Conservation (phyloP, 2,329 filamentous ascomycete species). For the Pseudogymnoascus sp. region DNA sequence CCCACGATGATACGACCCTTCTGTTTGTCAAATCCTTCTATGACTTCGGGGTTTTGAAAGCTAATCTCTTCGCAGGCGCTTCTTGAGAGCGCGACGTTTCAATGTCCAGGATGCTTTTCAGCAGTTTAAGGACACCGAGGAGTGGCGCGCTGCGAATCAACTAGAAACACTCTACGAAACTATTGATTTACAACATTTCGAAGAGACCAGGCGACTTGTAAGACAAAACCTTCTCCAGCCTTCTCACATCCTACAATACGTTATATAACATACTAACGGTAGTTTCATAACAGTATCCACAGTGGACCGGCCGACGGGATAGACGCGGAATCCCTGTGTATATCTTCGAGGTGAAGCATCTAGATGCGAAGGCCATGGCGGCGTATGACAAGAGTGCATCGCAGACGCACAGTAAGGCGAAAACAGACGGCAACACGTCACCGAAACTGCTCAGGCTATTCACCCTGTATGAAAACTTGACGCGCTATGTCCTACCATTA, state of each 20-base stretch:
- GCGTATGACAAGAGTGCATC: constrained; percentile 62
- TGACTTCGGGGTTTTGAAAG: background rate
- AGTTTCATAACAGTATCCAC: constrained; percentile 58
- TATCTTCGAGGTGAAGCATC: constrained; percentile 75
- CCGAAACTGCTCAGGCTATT: constrained; percentile 78
- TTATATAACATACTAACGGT: constrained; percentile 18
- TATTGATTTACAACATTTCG: constrained; percentile 78
- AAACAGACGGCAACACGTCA: constrained; percentile 57
- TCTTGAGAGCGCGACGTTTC: constrained; percentile 77
- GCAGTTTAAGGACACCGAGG: constrained; percentile 83
- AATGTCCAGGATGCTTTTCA: constrained; percentile 64
- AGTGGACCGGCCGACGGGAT: constrained; percentile 90
- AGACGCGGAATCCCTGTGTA: constrained; percentile 87
- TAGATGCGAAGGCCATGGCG: constrained; percentile 73
- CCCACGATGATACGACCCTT: constrained; percentile 65
- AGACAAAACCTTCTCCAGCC: constrained; percentile 19
- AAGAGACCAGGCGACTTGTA: constrained; percentile 69
- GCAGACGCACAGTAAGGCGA: constrained; percentile 49
- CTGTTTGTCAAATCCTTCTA: constrained; percentile 42
- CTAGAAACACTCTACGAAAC: constrained; percentile 74
- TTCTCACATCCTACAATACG: background rate
- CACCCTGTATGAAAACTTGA: constrained; percentile 88
- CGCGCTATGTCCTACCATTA: constrained; percentile 76
- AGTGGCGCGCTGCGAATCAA: constrained; percentile 74
- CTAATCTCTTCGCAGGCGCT: constrained; percentile 50